Percentiles rank a stretch among this genome's conserved stretches.
phyloP scores from a whole-genome alignment of 2,329 filamentous ascomycete genomes.

The Fusarium guadeloupense region DNA sequence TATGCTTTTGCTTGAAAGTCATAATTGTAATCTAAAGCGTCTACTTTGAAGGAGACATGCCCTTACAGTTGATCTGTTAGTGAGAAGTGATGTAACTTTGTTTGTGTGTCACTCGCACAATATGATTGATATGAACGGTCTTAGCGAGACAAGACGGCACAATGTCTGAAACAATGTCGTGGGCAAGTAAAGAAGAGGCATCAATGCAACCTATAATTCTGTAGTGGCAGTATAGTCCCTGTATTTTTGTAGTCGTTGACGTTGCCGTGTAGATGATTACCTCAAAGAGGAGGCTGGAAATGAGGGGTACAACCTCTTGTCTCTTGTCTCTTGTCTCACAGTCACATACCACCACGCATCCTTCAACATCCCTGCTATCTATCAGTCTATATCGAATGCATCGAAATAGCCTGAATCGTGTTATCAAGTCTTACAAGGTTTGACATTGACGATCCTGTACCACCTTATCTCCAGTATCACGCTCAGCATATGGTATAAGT shows the following conservation, averaged over 20 bases:
- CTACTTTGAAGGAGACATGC: no score
- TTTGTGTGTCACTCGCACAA: slow-evolving; percentile 17
- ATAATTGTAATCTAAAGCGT: no score
- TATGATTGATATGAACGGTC: slow-evolving; percentile 14
- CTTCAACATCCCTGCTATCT: slow-evolving; percentile 18
- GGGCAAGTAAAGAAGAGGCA: neutral
- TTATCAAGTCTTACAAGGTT: slow-evolving; percentile 22
- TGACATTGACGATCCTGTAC: neutral
- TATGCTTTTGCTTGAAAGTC: no score
- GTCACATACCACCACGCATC: slow-evolving; percentile 13
- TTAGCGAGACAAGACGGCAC: slow-evolving; percentile 33
- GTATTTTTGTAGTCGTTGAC: neutral
- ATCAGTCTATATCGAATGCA: slow-evolving; percentile 1
- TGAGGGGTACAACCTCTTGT: neutral
- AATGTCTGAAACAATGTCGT: slow-evolving; percentile 9
- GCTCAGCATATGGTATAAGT: slow-evolving; percentile 23
- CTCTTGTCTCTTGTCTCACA: no score
- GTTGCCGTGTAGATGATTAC: neutral
- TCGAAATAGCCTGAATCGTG: slow-evolving; percentile 1
- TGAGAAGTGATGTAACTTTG: neutral
- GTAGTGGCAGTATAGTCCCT: no score
- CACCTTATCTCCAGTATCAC: slow-evolving; percentile 14
- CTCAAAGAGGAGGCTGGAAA: neutral
- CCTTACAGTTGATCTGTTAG: no score
- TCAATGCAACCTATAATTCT: neutral